Base-by-base conservation (phyloP, 768 basidiomycete genomes). In the Phylloporus arenicola region DNA sequence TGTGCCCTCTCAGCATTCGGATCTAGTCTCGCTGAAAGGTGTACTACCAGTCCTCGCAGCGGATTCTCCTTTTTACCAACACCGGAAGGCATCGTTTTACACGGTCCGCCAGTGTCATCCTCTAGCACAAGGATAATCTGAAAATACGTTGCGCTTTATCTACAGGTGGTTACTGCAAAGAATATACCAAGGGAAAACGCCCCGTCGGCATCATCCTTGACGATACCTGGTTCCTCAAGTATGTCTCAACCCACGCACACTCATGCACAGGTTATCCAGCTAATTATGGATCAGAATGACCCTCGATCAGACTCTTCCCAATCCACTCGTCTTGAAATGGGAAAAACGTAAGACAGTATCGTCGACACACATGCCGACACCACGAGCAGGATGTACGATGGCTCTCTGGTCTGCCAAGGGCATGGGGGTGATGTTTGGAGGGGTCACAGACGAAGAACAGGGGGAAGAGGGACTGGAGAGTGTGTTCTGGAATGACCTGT, bases 181-280 rank as follows among this genome's bases (percentile, higher is more conserved):
- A 91, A 68, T 94, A 93, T 58, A 61, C 69, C 19, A 92, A 93
- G 62, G 90, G 91, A 3, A 90, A 91, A 61, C 81, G 88, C 1
- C 84, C 88, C 0, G 71, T 90, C 12, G 92, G 92, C 1, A 73
- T 92, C n/a, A 91, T 88, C 71, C 74, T 94, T 6, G 89, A 92
- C 16, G 92, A 96, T 61, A 90, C 88, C 0, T 96, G 92, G 93
- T 73, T 92, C 46, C 74, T 96, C 6, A 79, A 80, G 86, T 88
- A 48, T 3, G 77, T 67, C 12, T 43, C 31, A 7, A 19, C 33
- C 17, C 20, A 31, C 1, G 2, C 22, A 7, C n/a, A 6, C 13
- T 29, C 12, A 33, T 29, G 9, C 17, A 20, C 6, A 11, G n/a
- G 38, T 1, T 19, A 24, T 11, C 9, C 17, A 31, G 11, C 19